Percentiles rank a stretch among this genome's conserved stretches.
Conservation (phyloP, 2,329 filamentous ascomycete genomes). For the Fusarium mangiferae region DNA sequence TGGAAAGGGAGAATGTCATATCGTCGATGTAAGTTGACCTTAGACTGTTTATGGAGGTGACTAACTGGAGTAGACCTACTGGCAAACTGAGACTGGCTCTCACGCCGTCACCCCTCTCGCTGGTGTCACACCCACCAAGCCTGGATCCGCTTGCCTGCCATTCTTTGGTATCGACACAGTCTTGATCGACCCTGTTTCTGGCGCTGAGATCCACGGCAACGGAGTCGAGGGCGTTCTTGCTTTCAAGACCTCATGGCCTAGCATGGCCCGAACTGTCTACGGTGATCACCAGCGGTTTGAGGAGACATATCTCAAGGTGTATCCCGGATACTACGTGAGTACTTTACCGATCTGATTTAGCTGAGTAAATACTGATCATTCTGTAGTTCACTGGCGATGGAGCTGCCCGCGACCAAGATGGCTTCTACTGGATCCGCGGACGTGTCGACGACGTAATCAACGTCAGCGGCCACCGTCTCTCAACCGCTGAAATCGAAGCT, state of each 20-base stretch:
- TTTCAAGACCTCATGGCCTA: conserved; percentile 95
- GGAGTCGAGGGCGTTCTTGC: conserved; percentile 93
- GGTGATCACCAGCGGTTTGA: conserved; percentile 95
- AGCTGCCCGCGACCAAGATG: conserved; percentile 90
- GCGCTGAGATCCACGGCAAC: conserved; percentile 87
- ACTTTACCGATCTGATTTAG: fast-evolving
- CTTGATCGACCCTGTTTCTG: conserved; percentile 91
- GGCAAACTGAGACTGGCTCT: conserved; percentile 97
- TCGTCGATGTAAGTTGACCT: conserved; percentile 78
- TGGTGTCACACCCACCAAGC: conserved; percentile 92
- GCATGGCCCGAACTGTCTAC: conserved; percentile 97
- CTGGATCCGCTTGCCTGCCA: conserved; percentile 90
- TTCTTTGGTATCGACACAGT: conserved; percentile 97
- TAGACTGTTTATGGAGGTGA: fast-evolving
- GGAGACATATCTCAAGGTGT: conserved; percentile 95
- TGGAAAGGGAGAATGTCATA: conserved; percentile 86
- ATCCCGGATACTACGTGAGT: conserved; percentile 92
- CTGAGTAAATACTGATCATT: fast-evolving
- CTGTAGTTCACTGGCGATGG: conserved; percentile 84
- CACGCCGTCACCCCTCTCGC: conserved; percentile 91
- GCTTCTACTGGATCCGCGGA: conserved; percentile 98
- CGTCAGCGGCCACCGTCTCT: conserved; percentile 90
- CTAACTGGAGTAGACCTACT: conserved; percentile 77
- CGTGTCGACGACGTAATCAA: conserved; percentile 97
- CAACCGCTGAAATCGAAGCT: conserved; percentile 96